Percentiles rank a stretch among this genome's conserved stretches.
Conservation (phyloP, 139 green algal species). For the Pedinophyceae sp. region DNA sequence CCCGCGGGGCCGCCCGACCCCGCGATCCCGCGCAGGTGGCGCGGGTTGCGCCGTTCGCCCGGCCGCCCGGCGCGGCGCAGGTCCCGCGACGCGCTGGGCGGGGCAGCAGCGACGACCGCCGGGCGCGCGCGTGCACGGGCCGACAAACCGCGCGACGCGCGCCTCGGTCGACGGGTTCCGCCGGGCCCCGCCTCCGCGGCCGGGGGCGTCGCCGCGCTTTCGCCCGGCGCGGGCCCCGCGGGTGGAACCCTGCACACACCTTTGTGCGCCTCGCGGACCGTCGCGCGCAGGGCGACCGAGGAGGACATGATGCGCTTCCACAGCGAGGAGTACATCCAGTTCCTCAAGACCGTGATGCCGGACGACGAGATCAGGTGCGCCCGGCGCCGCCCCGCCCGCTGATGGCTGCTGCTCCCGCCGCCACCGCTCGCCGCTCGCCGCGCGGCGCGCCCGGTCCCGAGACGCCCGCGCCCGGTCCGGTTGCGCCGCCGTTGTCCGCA, state of each 20-base stretch:
- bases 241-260: too few relatives aligned
- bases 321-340: slow-evolving; percentile 34
- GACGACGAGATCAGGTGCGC: slow-evolving; percentile 22
- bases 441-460: too few relatives aligned
- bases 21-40: not conserved
- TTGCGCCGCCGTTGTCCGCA: not conserved
- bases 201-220: too few relatives aligned
- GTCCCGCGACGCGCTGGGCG: not conserved
- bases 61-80: too few relatives aligned
- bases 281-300: too few relatives aligned
- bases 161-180: too few relatives aligned
- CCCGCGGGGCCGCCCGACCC: not conserved
- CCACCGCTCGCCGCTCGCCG: not conserved
- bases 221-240: too few relatives aligned
- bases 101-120: slow-evolving; percentile 30
- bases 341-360: slow-evolving; percentile 55
- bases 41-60: not conserved
- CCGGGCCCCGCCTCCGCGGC: too few relatives aligned
- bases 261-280: too few relatives aligned
- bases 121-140: too few relatives aligned
- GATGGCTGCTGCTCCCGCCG: slow-evolving; percentile 3
- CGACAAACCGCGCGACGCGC: too few relatives aligned
- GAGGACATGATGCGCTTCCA: slow-evolving; percentile 8
- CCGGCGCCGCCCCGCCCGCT: not conserved
- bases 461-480: too few relatives aligned